These are phyloP conservation scores for Chionographis japonica DNA, from an alignment of 106 monocot genomes.

Conservation along the genomic window DNA sequence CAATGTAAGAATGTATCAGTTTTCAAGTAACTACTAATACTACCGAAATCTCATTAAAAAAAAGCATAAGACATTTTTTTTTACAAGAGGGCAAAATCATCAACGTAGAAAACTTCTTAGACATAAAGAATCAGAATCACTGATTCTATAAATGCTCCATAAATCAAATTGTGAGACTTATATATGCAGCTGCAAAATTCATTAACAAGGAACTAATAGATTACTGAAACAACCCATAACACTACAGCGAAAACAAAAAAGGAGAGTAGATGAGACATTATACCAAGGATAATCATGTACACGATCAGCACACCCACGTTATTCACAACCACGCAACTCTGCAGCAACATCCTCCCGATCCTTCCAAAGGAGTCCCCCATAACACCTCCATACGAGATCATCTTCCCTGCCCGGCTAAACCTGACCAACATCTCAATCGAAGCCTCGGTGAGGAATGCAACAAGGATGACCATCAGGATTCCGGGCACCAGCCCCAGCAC, in stretches of 20 bases:
- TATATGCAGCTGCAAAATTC: no score
- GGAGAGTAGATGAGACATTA: background rate
- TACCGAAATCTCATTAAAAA: no score
- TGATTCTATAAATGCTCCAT: no score
- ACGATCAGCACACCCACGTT: slow-evolving; percentile 61
- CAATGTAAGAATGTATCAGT: no score
- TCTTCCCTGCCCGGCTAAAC: slow-evolving; percentile 46
- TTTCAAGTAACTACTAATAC: no score
- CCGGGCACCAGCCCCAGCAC: slow-evolving; percentile 61
- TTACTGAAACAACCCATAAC: background rate
- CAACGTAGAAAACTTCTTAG: no score
- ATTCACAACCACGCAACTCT: slow-evolving; percentile 52
- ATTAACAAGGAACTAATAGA: background rate
- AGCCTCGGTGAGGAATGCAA: slow-evolving; percentile 47
- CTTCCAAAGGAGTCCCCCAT: slow-evolving; percentile 64
- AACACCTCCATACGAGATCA: slow-evolving; percentile 45
- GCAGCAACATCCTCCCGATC: slow-evolving; percentile 46
- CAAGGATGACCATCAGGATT: slow-evolving; percentile 43
- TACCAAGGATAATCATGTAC: slow-evolving; percentile 84
- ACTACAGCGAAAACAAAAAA: no score
- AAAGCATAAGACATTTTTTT: no score
- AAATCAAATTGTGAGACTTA: no score
- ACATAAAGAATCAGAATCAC: no score
- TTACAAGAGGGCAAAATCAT: no score
- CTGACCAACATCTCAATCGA: slow-evolving; percentile 65